Evolutionary conservation across 768 basidiomycete species (phyloP).

Genomic region (Lentinula sp.): DNA sequence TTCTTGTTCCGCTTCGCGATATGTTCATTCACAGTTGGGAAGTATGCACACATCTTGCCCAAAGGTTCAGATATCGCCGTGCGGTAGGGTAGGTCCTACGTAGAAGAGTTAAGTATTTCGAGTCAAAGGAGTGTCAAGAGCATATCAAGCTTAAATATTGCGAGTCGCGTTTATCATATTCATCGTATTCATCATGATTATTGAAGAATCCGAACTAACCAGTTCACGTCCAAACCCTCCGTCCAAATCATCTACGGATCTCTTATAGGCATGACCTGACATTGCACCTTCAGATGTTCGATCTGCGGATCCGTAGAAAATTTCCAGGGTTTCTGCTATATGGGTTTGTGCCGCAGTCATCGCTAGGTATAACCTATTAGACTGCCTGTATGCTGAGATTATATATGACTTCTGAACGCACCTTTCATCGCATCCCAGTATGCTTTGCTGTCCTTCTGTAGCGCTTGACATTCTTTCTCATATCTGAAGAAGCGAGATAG

Average conservation of each 20-base stretch:
- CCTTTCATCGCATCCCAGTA: constrained; percentile 95
- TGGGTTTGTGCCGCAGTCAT: constrained; percentile 93
- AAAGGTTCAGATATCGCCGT: constrained; percentile 94
- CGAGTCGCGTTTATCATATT: neutral
- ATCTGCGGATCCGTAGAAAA: constrained; percentile 87
- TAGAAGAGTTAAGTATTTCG: neutral
- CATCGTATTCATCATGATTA: neutral
- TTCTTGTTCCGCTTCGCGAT: constrained; percentile 96
- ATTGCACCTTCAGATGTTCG: constrained; percentile 87
- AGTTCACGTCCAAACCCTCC: constrained; percentile 78
- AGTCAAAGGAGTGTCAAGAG: neutral
- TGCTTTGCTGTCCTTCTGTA: constrained; percentile 94
- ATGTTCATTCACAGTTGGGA: constrained; percentile 89
- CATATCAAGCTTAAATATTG: neutral
- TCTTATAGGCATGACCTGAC: constrained; percentile 95
- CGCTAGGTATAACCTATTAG: constrained; percentile 37
- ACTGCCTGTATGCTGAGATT: neutral
- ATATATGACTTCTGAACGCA: constrained; percentile 25
- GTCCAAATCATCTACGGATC: constrained; percentile 92
- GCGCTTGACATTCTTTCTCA: constrained; percentile 90
- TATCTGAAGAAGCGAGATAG: constrained; percentile 43
- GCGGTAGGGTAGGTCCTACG: constrained; percentile 87
- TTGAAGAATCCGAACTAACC: constrained; percentile 36
- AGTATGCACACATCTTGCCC: constrained; percentile 95
- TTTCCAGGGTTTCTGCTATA: constrained; percentile 89